phyloP scores from a whole-genome alignment of 768 basidiomycete species.

The Albatrellus ellisii region DNA sequence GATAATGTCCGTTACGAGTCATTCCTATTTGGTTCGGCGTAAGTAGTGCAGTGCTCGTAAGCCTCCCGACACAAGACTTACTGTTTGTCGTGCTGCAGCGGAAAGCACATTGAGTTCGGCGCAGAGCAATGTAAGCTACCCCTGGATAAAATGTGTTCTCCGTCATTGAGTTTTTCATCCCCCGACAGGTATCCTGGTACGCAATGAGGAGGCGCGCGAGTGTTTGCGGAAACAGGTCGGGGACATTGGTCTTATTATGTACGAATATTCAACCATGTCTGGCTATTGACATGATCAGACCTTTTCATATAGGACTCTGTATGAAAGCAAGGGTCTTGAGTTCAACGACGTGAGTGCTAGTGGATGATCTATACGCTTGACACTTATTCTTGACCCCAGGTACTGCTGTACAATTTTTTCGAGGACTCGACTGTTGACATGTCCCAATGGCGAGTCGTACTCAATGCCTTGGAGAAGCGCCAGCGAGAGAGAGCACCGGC shows the following conservation, averaged over 20 bases:
- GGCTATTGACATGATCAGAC: no score
- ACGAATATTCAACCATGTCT: no score
- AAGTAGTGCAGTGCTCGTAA: not conserved
- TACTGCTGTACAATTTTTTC: conserved; percentile 67
- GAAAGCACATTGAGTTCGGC: conserved; percentile 19
- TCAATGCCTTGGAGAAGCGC: no score
- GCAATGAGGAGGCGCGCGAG: conserved; percentile 38
- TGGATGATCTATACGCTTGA: not conserved
- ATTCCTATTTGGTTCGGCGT: not conserved
- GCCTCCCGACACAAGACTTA: no score
- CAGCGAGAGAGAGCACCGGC: no score
- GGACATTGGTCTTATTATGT: conserved; percentile 46
- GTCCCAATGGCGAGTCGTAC: conserved; percentile 2
- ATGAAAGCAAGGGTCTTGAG: conserved; percentile 55
- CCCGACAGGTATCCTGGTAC: conserved; percentile 50
- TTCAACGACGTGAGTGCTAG: conserved; percentile 39
- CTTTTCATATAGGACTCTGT: conserved; percentile 43
- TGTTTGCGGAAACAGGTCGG: conserved; percentile 39
- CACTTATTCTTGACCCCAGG: conserved; percentile 26
- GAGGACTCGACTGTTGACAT: conserved; percentile 38
- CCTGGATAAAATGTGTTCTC: no score
- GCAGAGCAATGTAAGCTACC: conserved; percentile 43
- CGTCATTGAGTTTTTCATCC: no score
- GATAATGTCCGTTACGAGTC: no score
- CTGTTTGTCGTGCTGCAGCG: no score